phyloP scores from a whole-genome alignment of 2,329 filamentous ascomycete genomes.

The Thielaviopsis punctulata region DNA sequence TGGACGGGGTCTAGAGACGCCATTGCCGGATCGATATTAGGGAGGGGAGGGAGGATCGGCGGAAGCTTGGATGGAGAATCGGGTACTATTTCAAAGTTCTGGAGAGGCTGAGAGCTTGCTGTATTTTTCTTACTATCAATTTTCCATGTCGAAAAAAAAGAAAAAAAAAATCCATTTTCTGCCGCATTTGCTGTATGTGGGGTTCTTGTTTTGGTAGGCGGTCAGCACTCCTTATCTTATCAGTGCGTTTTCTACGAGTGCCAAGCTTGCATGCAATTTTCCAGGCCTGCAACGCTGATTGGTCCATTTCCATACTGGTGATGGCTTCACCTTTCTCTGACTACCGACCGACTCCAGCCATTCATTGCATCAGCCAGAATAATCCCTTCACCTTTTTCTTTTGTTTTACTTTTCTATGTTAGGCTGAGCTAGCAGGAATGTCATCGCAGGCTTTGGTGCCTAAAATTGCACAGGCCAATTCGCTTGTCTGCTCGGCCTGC shows the following conservation, averaged over 20 bases:
- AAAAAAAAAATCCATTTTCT: conserved; percentile 12
- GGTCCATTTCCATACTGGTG: neutral
- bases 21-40: conserved; percentile 18
- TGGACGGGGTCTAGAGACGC: conserved; percentile 37
- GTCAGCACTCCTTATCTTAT: conserved; percentile 12
- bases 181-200: conserved; percentile 3
- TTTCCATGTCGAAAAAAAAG: neutral
- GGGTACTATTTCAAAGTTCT: neutral
- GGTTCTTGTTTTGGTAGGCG: conserved; percentile 3
- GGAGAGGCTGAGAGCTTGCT: neutral
- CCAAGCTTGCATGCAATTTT: conserved; percentile 5
- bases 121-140: no score
- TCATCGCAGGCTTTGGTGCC: conserved; percentile 10
- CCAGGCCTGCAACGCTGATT: conserved; percentile 2
- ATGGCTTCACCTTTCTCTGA: conserved; percentile 3
- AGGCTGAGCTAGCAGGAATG: conserved; percentile 2
- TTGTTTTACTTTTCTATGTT: neutral
- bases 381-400: neutral
- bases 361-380: neutral
- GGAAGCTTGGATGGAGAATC: neutral
- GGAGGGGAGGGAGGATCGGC: neutral
- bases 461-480: conserved; percentile 10
- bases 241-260: neutral
- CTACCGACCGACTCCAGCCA: neutral
- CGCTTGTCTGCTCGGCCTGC: conserved; percentile 4